These are phyloP conservation scores for Yarrowia yakushimensis DNA, from an alignment of 805 yeast species.

Conservation along the genomic window DNA sequence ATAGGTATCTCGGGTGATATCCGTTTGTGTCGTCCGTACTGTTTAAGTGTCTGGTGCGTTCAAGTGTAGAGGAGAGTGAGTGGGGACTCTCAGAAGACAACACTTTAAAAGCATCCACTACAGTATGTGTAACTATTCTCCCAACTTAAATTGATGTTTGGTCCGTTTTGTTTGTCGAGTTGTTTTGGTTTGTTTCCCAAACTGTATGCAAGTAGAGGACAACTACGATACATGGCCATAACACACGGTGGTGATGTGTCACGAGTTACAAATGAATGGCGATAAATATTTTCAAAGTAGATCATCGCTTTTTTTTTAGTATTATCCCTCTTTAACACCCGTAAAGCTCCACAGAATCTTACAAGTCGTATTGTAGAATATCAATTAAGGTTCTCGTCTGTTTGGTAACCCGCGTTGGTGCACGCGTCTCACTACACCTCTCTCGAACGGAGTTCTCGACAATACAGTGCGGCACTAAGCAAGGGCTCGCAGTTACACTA, in stretches of 20 bases:
- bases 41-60: not conserved
- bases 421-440: constrained; percentile 18
- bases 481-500: not conserved
- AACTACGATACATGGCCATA: no score
- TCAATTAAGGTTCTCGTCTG: not conserved
- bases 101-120: not conserved
- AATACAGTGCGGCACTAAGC: not conserved
- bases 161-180: not conserved
- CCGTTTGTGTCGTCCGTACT: not conserved
- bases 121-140: not conserved
- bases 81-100: not conserved
- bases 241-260: no score
- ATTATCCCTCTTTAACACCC: no score
- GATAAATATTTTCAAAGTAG: no score
- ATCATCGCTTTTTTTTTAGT: no score
- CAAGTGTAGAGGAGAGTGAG: not conserved
- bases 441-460: not conserved
- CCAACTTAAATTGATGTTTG: not conserved
- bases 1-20: not conserved
- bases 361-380: not conserved
- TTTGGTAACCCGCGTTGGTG: constrained; percentile 13
- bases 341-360: no score
- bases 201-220: not conserved
- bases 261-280: no score
- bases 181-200: not conserved